A percentile compares a stretch with the other conserved stretches of the same genome.
These are phyloP conservation scores for Boletus huronensis DNA, from an alignment of 768 basidiomycete species.

Conservation along the genomic window DNA sequence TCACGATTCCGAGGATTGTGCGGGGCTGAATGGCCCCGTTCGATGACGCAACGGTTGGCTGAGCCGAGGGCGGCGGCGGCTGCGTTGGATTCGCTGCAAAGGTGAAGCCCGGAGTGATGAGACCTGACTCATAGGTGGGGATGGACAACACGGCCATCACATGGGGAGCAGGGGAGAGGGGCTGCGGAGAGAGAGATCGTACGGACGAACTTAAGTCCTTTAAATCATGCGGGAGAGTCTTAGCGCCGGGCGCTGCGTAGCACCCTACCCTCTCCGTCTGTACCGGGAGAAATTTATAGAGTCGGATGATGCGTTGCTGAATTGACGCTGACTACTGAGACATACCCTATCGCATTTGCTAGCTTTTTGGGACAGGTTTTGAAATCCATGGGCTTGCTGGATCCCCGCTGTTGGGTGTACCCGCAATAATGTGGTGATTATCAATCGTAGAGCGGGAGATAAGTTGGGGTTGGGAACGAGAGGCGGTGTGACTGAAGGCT, in stretches of 20 bases:
- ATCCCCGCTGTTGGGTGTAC: no score
- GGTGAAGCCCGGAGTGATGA: not conserved
- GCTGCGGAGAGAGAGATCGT: not conserved
- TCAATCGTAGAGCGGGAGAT: no score
- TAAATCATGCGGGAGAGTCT: no score
- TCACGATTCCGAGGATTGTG: slow-evolving; percentile 11
- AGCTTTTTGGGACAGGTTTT: not conserved
- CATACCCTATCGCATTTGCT: no score
- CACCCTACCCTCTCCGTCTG: not conserved
- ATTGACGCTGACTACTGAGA: not conserved
- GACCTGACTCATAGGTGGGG: not conserved
- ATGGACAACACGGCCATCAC: not conserved
- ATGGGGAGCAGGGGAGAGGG: not conserved
- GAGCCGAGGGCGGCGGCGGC: not conserved
- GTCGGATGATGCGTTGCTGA: not conserved
- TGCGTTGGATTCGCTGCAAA: not conserved
- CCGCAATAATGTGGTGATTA: no score
- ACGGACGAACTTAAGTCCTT: not conserved
- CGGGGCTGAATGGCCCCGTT: slow-evolving; percentile 1
- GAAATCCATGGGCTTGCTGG: not conserved
- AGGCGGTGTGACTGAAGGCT: no score
- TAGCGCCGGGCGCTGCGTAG: not conserved
- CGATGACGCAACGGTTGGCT: not conserved
- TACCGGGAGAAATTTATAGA: not conserved
- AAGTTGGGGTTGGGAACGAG: no score